Evolutionary conservation across 139 green algal genomes (phyloP).

Genomic region (Tetratostichococcus sp.): DNA sequence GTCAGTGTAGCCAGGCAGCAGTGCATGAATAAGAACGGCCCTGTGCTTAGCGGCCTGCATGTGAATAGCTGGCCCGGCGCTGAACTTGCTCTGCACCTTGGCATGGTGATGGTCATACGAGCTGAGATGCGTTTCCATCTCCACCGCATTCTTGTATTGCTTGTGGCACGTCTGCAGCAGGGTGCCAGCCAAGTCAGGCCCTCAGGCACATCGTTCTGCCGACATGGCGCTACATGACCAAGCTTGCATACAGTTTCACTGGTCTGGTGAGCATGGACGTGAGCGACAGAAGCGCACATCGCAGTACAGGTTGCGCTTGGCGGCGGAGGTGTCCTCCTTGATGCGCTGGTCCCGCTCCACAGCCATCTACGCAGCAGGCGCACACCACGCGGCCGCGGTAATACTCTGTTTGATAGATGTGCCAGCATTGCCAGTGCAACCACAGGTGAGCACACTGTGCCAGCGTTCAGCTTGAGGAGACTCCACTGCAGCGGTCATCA

Average conservation of each 20-base stretch:
- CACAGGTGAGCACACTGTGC: not conserved
- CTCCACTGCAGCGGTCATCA: too few relatives aligned
- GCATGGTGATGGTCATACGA: conserved; percentile 88
- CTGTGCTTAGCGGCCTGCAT: too few relatives aligned
- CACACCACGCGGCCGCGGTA: not conserved
- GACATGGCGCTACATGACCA: too few relatives aligned
- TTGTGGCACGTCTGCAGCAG: conserved; percentile 75
- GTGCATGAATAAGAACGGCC: too few relatives aligned
- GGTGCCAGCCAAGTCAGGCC: too few relatives aligned
- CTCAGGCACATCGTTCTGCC: too few relatives aligned
- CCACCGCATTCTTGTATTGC: conserved; percentile 79
- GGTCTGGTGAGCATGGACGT: too few relatives aligned
- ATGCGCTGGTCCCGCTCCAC: conserved; percentile 67
- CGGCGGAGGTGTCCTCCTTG: conserved; percentile 60
- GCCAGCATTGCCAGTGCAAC: conserved; percentile 4
- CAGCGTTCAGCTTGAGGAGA: not conserved
- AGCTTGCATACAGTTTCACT: too few relatives aligned
- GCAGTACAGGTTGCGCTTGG: conserved; percentile 77
- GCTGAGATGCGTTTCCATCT: conserved; percentile 84
- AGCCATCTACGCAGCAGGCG: conserved; percentile 37
- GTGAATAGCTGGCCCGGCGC: too few relatives aligned
- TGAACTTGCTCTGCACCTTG: conserved; percentile 19
- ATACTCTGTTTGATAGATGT: not conserved
- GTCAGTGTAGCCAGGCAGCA: too few relatives aligned
- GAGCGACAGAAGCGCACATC: conserved; percentile 45